Base-by-base conservation (phyloP, 768 basidiomycete species). In the Pulveroboletus sp. region DNA sequence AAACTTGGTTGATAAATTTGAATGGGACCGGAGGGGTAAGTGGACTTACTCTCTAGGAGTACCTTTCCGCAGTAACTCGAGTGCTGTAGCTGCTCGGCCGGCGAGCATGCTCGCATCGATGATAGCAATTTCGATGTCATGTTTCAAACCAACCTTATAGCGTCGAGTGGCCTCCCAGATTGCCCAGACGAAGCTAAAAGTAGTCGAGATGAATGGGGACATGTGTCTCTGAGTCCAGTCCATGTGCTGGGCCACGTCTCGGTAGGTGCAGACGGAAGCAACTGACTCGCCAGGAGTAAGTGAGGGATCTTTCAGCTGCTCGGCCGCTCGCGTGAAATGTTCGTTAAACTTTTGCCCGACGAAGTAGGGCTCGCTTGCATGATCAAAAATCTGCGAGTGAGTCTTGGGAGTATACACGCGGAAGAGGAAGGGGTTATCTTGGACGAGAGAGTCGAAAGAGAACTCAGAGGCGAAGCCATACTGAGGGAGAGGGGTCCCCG, bases 101-200 rank as follows among this genome's bases (percentile, higher is more conserved):
- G 74, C 67, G 28, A 90, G 67, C 45, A 80, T 76, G 41, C 69
- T 70, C 3, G 84, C 80, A 70, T 89, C 86, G 60, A 90, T 89
- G 49, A 90, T 72, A 13, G 88, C 87, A 54, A 90, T 87, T 64
- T 89, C 78, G 27, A 90, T 70, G 49, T 86, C 81, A 53, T 87
- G 84, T 65, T 90, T 89, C 46, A 88, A 69, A 35, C 81, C 82
- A 33, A 74, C 69, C 57, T 83, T 80, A 60, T 86, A 87, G n/a
- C 88, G 80, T 49, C 84, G 73, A 18, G 84, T 75, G 5, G 86
- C 88, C 63, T 90, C 88, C 86, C 86, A 90, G 33, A 89, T 74
- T 8, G 86, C 81, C 88, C 88, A 90, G 33, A 77, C 78, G 56
- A 89, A 86, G 70, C 84, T 89, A 64, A 89, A 89, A 6, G 87